Evolutionary conservation across 805 yeast species (phyloP).

Genomic region (Saturnispora diversa): DNA sequence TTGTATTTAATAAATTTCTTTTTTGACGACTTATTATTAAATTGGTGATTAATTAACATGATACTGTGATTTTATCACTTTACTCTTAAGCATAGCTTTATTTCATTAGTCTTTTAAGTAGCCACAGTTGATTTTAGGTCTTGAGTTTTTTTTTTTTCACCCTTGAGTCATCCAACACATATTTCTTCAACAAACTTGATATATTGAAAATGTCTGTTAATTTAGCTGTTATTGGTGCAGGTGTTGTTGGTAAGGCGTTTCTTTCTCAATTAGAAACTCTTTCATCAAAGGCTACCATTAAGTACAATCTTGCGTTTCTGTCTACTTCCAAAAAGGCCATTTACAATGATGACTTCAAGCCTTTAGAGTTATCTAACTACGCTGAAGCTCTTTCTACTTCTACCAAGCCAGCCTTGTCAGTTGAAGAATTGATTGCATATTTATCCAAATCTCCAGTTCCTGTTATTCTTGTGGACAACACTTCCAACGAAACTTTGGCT

Average conservation of each 20-base stretch:
- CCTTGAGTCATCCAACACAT: no score
- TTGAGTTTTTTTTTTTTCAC: no score
- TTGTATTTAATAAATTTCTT: not conserved
- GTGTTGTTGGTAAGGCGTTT: conserved; percentile 92
- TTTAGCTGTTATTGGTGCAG: conserved; percentile 76
- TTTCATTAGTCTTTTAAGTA: no score
- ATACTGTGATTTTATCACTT: no score
- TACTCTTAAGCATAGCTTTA: no score
- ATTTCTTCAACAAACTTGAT: no score
- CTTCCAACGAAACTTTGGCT: conserved; percentile 77
- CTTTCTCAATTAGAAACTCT: conserved; percentile 66
- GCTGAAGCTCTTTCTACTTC: conserved; percentile 39
- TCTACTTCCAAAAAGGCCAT: conserved; percentile 70
- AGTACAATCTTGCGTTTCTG: conserved; percentile 70
- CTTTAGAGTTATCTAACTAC: conserved; percentile 61
- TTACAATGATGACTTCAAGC: conserved; percentile 58
- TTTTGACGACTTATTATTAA: no score
- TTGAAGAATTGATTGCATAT: conserved; percentile 51
- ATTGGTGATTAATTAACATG: not conserved
- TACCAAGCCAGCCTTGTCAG: conserved; percentile 41
- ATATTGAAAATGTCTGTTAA: conserved; percentile 54
- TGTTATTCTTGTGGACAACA: conserved; percentile 85
- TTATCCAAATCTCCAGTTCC: conserved; percentile 64
- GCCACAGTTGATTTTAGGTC: no score
- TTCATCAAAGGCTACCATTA: conserved; percentile 39